Evolutionary conservation across 257 asterid genomes (phyloP).

Genomic region (Gynochthodes officinalis): DNA sequence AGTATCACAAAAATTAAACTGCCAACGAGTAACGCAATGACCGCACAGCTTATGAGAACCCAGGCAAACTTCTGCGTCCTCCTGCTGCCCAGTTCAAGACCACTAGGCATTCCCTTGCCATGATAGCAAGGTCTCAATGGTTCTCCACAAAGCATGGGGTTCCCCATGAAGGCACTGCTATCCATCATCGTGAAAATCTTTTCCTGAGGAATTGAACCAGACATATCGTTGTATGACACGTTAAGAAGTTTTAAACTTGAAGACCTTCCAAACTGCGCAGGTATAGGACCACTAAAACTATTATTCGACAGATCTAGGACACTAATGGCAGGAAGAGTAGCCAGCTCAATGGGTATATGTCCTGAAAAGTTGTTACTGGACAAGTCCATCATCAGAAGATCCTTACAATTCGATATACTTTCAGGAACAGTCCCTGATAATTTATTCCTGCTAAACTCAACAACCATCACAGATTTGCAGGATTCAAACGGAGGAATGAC

Average conservation of each 20-base stretch:
- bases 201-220: constrained; percentile 70
- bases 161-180: constrained; percentile 68
- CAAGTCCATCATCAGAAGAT: constrained; percentile 55
- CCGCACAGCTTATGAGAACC: constrained; percentile 75
- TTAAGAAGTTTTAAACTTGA: constrained; percentile 58
- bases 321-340: constrained; percentile 50
- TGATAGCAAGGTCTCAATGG: constrained; percentile 53
- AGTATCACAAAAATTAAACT: constrained; percentile 50
- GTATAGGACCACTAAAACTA: constrained; percentile 57
- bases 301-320: constrained; percentile 63
- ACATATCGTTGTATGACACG: constrained; percentile 77
- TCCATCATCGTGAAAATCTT: constrained; percentile 52
- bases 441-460: constrained; percentile 69
- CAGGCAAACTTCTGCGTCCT: constrained; percentile 77
- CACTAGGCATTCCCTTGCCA: constrained; percentile 50
- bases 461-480: constrained; percentile 54
- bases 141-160: constrained; percentile 75
- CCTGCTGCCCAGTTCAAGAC: constrained; percentile 61
- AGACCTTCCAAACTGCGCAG: constrained; percentile 45
- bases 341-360: constrained; percentile 53
- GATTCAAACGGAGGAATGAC: constrained; percentile 56
- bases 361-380: constrained; percentile 72
- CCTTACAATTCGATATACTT: constrained; percentile 59
- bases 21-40: constrained; percentile 43
- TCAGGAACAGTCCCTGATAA: constrained; percentile 64